phyloP scores from a whole-genome alignment of 345 rosid genomes.

The Rhizophora mangle region DNA sequence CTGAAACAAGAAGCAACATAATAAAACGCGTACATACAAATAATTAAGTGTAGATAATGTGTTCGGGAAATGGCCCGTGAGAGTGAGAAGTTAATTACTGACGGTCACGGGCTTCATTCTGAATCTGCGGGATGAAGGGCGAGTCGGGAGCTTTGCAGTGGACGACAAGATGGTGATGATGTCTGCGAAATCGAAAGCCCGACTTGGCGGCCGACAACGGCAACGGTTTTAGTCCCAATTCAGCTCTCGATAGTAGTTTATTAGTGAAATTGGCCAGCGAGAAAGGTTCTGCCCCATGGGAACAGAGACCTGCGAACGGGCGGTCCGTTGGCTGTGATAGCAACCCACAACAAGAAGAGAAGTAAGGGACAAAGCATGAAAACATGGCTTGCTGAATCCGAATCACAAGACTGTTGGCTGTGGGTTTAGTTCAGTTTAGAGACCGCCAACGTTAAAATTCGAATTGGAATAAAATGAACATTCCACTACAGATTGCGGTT shows the following conservation, averaged over 20 bases:
- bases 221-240: background rate
- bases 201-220: conserved; percentile 9
- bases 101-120: conserved; percentile 31
- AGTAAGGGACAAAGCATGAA: too few relatives aligned
- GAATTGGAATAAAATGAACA: too few relatives aligned
- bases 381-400: too few relatives aligned
- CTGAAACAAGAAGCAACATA: conserved; percentile 31
- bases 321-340: too few relatives aligned
- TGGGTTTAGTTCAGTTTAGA: too few relatives aligned
- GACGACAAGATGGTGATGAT: conserved; percentile 1
- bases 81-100: conserved; percentile 14
- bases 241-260: conserved; percentile 20
- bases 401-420: too few relatives aligned
- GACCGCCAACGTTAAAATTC: too few relatives aligned
- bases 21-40: background rate
- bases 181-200: conserved; percentile 16
- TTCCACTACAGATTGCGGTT: too few relatives aligned
- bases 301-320: too few relatives aligned
- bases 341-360: too few relatives aligned
- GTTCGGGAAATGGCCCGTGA: conserved; percentile 29
- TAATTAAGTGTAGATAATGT: conserved; percentile 1
- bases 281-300: background rate
- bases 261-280: conserved; percentile 1
- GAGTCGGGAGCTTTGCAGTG: conserved; percentile 32
- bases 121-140: background rate